Percentiles rank a stretch among this genome's conserved stretches.
Conservation (phyloP, 2,329 filamentous ascomycete species). For the Lecanicillium sp. region DNA sequence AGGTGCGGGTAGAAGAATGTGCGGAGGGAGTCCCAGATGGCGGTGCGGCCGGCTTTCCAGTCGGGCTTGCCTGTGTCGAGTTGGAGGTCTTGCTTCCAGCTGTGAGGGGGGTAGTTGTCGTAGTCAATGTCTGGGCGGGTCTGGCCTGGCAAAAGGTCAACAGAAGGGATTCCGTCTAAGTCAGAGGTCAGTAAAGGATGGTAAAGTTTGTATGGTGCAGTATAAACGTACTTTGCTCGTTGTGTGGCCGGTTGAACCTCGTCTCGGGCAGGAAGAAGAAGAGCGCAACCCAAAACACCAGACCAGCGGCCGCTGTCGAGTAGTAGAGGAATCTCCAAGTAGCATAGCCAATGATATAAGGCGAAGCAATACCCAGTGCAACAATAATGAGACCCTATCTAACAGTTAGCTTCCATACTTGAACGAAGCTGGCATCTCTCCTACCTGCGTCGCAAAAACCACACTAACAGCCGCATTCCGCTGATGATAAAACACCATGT, state of each 20-base stretch:
- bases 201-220: no score
- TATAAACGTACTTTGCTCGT: conserved; percentile 18
- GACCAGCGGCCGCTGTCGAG: conserved; percentile 21
- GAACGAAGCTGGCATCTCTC: background rate
- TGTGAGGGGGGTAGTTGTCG: conserved; percentile 16
- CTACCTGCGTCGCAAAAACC: conserved; percentile 18
- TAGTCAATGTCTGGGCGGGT: conserved; percentile 20
- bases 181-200: accelerated
- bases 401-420: no score
- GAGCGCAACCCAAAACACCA: conserved; percentile 24
- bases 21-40: conserved; percentile 17
- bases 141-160: conserved; percentile 18
- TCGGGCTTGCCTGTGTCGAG: conserved; percentile 22
- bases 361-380: conserved; percentile 19
- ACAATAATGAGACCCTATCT: conserved; percentile 21
- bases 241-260: conserved; percentile 20
- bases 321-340: conserved; percentile 29
- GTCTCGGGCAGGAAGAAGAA: conserved; percentile 27
- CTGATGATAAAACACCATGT: conserved; percentile 31
- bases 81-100: conserved; percentile 22
- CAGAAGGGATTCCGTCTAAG: conserved; percentile 14
- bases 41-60: conserved; percentile 16
- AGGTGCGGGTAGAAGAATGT: conserved; percentile 25
- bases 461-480: conserved; percentile 24
- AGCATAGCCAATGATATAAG: conserved; percentile 20